phyloP scores from a whole-genome alignment of 2,329 filamentous ascomycete genomes.

The Spiromastix sp. region DNA sequence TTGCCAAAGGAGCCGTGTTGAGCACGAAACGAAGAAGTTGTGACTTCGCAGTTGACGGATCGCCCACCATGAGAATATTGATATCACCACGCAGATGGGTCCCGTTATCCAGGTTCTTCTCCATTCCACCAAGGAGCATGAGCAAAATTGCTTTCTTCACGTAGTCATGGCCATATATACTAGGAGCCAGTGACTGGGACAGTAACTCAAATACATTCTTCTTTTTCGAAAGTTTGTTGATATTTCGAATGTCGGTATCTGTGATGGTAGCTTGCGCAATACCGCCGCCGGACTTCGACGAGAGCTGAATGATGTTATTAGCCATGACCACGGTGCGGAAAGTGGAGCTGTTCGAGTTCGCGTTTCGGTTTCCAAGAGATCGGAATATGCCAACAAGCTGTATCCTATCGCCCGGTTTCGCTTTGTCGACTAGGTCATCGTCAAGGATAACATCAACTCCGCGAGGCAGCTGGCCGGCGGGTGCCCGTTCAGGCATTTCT shows the following conservation, averaged over 20 bases:
- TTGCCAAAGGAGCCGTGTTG: slow-evolving; percentile 91
- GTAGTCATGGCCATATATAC: slow-evolving; percentile 93
- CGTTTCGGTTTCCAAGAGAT: slow-evolving; percentile 89
- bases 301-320: slow-evolving; percentile 89
- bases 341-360: slow-evolving; percentile 76
- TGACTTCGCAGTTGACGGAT: slow-evolving; percentile 97
- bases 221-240: slow-evolving; percentile 95
- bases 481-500: slow-evolving; percentile 96
- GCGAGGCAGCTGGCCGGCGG: slow-evolving; percentile 86
- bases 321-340: slow-evolving; percentile 92
- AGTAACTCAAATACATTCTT: slow-evolving; percentile 86
- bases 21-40: slow-evolving; percentile 92
- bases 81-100: slow-evolving; percentile 97
- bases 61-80: slow-evolving; percentile 98
- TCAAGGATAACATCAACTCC: slow-evolving; percentile 95
- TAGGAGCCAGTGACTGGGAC: slow-evolving; percentile 87
- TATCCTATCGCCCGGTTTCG: slow-evolving; percentile 91
- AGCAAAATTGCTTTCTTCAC: slow-evolving; percentile 96
- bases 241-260: slow-evolving; percentile 94
- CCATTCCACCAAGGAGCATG: slow-evolving; percentile 89
- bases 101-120: slow-evolving; percentile 97
- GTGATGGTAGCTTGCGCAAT: slow-evolving; percentile 88
- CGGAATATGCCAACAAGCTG: slow-evolving; percentile 95
- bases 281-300: slow-evolving; percentile 90
- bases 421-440: slow-evolving; percentile 87